Conservation (phyloP, 169 alveolate species). For the Eimeria acervulina region DNA sequence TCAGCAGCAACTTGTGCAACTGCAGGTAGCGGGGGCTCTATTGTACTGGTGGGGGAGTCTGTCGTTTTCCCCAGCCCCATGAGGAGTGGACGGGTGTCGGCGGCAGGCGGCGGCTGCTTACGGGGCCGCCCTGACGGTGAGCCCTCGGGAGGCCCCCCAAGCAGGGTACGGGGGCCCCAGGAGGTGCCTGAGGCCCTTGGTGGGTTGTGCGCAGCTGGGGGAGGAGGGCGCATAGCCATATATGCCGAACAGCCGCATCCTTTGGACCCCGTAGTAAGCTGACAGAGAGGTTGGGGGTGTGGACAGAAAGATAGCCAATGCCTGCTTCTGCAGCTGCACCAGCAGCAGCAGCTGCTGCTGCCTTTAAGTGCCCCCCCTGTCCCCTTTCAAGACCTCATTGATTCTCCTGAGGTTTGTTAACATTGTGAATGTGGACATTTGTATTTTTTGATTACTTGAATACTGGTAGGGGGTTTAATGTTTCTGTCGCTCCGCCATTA, state of each 20-base stretch:
- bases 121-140: background rate
- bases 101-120: conserved; percentile 77
- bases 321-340: background rate
- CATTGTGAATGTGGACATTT: too few relatives aligned
- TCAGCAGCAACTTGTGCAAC: conserved; percentile 56
- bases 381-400: too few relatives aligned
- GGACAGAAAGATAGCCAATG: background rate
- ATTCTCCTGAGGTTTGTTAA: too few relatives aligned
- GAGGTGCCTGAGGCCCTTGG: background rate
- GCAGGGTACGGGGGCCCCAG: background rate
- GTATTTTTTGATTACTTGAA: too few relatives aligned
- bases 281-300: background rate
- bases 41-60: conserved; percentile 35
- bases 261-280: conserved; percentile 65
- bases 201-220: conserved; percentile 79
- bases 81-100: conserved; percentile 61
- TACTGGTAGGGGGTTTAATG: too few relatives aligned
- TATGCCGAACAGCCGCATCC: conserved; percentile 76
- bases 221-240: conserved; percentile 79
- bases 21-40: conserved; percentile 78
- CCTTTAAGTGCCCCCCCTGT: too few relatives aligned
- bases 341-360: too few relatives aligned
- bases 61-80: conserved; percentile 28
- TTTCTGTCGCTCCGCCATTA: too few relatives aligned
- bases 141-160: background rate